Conservation (phyloP, 805 yeast genomes). For the Candida dendrica region DNA sequence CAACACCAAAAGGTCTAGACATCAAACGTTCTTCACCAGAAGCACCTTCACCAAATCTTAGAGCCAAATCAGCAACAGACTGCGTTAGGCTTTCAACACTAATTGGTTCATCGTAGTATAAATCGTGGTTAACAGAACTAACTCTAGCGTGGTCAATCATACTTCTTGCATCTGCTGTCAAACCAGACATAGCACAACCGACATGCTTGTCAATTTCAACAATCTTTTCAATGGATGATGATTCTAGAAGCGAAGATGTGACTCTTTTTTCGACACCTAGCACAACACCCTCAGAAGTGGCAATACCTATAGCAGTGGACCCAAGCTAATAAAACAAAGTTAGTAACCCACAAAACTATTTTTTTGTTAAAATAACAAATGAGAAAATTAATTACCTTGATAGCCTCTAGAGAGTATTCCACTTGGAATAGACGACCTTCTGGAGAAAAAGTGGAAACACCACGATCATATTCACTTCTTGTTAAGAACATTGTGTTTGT, state of each 20-base stretch:
- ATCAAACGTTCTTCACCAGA: constrained; percentile 84
- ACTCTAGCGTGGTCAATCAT: constrained; percentile 98
- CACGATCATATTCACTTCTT: constrained; percentile 99
- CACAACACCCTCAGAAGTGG: constrained; percentile 92
- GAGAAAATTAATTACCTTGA: constrained; percentile 47
- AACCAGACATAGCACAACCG: constrained; percentile 98
- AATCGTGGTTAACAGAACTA: constrained; percentile 75
- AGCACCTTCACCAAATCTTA: constrained; percentile 96
- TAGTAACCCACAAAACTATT: background rate
- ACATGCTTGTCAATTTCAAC: constrained; percentile 90
- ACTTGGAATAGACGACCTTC: constrained; percentile 98
- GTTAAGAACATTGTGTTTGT: constrained; percentile 79
- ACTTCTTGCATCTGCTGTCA: constrained; percentile 97
- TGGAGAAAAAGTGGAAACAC: constrained; percentile 97
- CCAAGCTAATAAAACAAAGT: constrained; percentile 39
- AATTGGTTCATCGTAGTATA: constrained; percentile 88
- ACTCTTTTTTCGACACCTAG: constrained; percentile 97
- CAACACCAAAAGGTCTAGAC: constrained; percentile 99
- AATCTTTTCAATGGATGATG: constrained; percentile 91
- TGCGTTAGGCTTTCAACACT: constrained; percentile 92
- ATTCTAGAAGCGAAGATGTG: constrained; percentile 84
- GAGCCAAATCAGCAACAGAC: constrained; percentile 92
- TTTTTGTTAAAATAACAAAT: background rate
- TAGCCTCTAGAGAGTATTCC: constrained; percentile 95
- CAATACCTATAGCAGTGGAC: constrained; percentile 96